These are phyloP conservation scores for Lactuca saligna DNA, from an alignment of 129 eudicot genomes.

Conservation along the genomic window DNA sequence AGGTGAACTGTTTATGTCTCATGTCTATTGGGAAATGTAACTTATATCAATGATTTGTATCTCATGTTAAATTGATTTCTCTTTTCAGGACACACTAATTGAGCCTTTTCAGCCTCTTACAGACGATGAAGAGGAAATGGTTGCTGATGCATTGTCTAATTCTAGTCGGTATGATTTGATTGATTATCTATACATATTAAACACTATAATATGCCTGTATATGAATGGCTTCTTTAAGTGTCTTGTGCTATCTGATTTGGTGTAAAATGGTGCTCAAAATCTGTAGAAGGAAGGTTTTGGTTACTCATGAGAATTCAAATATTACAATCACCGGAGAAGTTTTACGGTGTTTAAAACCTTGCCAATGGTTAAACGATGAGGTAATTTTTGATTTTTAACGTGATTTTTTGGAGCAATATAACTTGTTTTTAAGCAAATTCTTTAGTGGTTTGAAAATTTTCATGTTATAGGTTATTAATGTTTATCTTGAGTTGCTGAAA, in stretches of 20 bases:
- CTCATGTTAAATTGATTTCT: slow-evolving; percentile 14
- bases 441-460: slow-evolving; percentile 13
- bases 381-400: slow-evolving; percentile 29
- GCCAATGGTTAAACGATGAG: slow-evolving; percentile 97
- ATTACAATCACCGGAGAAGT: slow-evolving; percentile 75
- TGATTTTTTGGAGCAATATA: not conserved
- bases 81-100: slow-evolving; percentile 46
- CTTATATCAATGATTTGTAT: slow-evolving; percentile 11
- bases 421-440: slow-evolving; percentile 7
- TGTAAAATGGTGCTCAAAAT: slow-evolving; percentile 3
- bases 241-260: slow-evolving; percentile 11
- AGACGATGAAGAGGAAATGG: slow-evolving; percentile 53
- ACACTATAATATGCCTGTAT: not conserved
- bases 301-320: slow-evolving; percentile 72
- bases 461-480: slow-evolving; percentile 66
- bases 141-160: slow-evolving; percentile 56
- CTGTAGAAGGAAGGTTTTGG: slow-evolving; percentile 75
- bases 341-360: slow-evolving; percentile 72
- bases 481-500: slow-evolving; percentile 83
- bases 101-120: slow-evolving; percentile 78
- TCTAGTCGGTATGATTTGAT: slow-evolving; percentile 47
- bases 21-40: not conserved
- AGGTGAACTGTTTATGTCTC: slow-evolving; percentile 20
- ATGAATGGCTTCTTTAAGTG: not conserved
- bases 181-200: not conserved